These are phyloP conservation scores for Gossypium ekmanianum DNA, from an alignment of 345 rosid genomes.

Conservation along the genomic window DNA sequence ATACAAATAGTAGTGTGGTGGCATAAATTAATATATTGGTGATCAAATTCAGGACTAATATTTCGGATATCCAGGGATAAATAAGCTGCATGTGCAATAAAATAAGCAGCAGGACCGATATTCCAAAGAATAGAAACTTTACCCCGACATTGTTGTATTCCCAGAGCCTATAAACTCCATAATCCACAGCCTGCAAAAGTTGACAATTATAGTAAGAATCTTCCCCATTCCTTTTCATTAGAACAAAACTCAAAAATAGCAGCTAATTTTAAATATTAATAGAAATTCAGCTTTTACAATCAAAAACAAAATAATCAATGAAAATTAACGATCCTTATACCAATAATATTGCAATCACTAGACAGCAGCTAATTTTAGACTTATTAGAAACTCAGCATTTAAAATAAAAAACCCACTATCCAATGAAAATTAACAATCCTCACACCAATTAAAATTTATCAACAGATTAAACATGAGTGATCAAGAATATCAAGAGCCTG, in stretches of 20 bases:
- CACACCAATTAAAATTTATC: too few relatives aligned
- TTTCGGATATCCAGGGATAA: background rate
- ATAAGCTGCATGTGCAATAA: background rate
- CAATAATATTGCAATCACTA: background rate
- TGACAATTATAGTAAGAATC: background rate
- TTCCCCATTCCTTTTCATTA: background rate
- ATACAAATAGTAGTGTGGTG: background rate
- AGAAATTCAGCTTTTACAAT: background rate
- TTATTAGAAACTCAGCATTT: too few relatives aligned
- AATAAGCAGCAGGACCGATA: background rate
- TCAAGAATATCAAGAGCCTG: too few relatives aligned
- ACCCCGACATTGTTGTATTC: slow-evolving; percentile 94
- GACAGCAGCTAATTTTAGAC: background rate
- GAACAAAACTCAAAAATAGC: background rate
- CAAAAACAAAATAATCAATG: background rate
- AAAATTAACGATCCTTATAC: background rate
- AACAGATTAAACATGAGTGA: too few relatives aligned
- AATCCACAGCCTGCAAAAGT: slow-evolving; percentile 83
- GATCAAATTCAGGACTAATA: background rate
- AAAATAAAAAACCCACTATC: too few relatives aligned
- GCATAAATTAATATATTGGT: background rate
- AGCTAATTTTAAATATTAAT: background rate
- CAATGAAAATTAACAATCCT: too few relatives aligned
- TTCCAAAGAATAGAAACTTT: slow-evolving; percentile 9
- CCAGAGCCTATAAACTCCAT: slow-evolving; percentile 88